These are phyloP conservation scores for Boletellus deceptivus DNA, from an alignment of 1,284 basidiomycete species.

Conservation along the genomic window DNA sequence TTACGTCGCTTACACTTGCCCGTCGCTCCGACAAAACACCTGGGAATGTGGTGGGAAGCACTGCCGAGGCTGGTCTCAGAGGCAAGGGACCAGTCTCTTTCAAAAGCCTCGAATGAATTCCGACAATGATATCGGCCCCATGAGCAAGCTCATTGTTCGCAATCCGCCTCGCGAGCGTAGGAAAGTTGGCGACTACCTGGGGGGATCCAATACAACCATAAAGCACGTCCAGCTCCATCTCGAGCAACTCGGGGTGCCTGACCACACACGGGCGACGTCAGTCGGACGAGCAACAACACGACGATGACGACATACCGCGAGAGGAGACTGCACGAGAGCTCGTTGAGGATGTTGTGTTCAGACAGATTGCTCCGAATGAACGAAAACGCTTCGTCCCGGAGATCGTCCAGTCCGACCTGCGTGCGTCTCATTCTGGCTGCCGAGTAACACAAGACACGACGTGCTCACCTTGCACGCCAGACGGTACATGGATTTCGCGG, in stretches of 20 bases:
- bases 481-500: constrained; percentile 34
- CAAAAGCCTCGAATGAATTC: constrained; percentile 23
- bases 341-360: constrained; percentile 24
- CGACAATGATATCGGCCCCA: constrained; percentile 21
- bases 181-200: constrained; percentile 10
- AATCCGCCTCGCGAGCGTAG: constrained; percentile 14
- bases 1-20: no score
- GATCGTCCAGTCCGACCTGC: no score
- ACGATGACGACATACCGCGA: constrained; percentile 5
- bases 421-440: no score
- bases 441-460: no score
- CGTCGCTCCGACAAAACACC: no score
- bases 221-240: constrained; percentile 27
- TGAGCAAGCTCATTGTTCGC: constrained; percentile 23
- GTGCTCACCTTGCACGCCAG: constrained; percentile 26
- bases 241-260: constrained; percentile 20
- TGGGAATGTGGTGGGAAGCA: no score
- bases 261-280: no score
- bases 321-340: constrained; percentile 19
- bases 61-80: no score
- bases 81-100: neutral
- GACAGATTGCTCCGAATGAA: constrained; percentile 18
- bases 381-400: constrained; percentile 13
- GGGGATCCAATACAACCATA: constrained; percentile 22
- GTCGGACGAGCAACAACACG: no score